Base-by-base conservation (phyloP, 352 stramenopile species). In the Phytophthora pinifolia region DNA sequence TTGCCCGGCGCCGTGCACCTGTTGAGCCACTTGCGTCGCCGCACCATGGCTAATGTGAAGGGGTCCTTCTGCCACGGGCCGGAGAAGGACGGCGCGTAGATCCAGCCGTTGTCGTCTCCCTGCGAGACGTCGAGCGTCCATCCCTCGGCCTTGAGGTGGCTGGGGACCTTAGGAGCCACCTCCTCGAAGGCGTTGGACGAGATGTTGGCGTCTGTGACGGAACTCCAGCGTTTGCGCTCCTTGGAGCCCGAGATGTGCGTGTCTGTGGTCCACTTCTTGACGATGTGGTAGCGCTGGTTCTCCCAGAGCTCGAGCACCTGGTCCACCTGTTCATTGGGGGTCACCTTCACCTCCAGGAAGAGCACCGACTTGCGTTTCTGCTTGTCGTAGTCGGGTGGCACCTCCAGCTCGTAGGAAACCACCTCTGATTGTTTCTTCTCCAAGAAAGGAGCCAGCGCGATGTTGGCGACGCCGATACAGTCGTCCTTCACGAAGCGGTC, bases 21-120 rank as follows among this genome's bases (percentile, higher is more conserved):
- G 58, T 92, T 90, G 58, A 92, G 70, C 83, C 83, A 94, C 76
- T 88, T 90, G 57, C 83, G 78, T 65, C 81, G 79, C 29, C 83
- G 77, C 44, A 90, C 83, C 63, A 84, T 87, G 8, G 79, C 79
- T 62, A 89, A 72, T 68, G 81, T 83, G 60, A 87, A 88, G 17
- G 67, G 55, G 39, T 76, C 67, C 47, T 86, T 87, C 62, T 92
- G 82, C 85, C 85, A 94, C 22, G 83, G 82, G 0, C 85, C 83
- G 1, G 71, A 67, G 65, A 92, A 92, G 17, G 73, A 79, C 43
- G 74, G 69, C 33, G 85, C 85, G 59, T 94, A 94, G 65, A 91
- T 83, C 85, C 85, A 94, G 14, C 85, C 85, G 48, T 89, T 81
- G 59, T 84, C 81, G 47, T 92, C 85, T 54, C 85, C 85, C 53